A percentile compares a stretch with the other conserved stretches of the same genome.
phyloP scores from a whole-genome alignment of 192 early-diverging fungal species.

The Obelidium mucronatum region DNA sequence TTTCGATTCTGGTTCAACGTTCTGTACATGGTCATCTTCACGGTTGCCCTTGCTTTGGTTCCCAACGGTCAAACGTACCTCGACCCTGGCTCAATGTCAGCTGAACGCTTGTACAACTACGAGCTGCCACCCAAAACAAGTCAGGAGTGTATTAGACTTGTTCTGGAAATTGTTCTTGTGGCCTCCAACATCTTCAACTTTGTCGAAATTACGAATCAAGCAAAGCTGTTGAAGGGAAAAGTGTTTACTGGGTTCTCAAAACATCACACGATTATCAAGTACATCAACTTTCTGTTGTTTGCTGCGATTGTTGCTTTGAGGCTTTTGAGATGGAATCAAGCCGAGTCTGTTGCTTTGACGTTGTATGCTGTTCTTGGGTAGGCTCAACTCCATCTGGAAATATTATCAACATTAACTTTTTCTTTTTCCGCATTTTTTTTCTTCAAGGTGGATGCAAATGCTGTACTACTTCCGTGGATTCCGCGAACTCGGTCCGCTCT shows the following conservation, averaged over 20 bases:
- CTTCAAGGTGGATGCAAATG: slow-evolving; percentile 21
- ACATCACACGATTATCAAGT: slow-evolving; percentile 29
- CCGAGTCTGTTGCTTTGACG: not conserved
- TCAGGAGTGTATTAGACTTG: not conserved
- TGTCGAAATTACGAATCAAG: not conserved
- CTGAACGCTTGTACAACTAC: slow-evolving; percentile 2
- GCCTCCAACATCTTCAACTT: slow-evolving; percentile 1
- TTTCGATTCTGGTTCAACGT: slow-evolving; percentile 19
- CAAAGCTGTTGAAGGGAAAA: not conserved
- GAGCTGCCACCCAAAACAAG: not conserved
- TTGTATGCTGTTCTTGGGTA: slow-evolving; percentile 20
- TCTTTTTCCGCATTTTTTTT: not conserved
- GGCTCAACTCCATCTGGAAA: not conserved
- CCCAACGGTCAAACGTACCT: slow-evolving; percentile 10
- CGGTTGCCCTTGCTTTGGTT: slow-evolving; percentile 16
- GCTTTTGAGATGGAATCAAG: not conserved
- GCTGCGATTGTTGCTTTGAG: slow-evolving; percentile 8
- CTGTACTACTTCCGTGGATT: slow-evolving; percentile 33
- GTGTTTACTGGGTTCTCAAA: slow-evolving; percentile 19
- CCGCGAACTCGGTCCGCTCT: slow-evolving; percentile 20
- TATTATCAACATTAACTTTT: not conserved
- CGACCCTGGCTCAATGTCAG: not conserved
- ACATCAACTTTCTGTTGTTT: slow-evolving; percentile 14
- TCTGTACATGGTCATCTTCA: slow-evolving; percentile 23
- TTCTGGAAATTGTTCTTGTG: slow-evolving; percentile 19